phyloP scores from a whole-genome alignment of 2,329 filamentous ascomycete species.

The Alternaria viburni region DNA sequence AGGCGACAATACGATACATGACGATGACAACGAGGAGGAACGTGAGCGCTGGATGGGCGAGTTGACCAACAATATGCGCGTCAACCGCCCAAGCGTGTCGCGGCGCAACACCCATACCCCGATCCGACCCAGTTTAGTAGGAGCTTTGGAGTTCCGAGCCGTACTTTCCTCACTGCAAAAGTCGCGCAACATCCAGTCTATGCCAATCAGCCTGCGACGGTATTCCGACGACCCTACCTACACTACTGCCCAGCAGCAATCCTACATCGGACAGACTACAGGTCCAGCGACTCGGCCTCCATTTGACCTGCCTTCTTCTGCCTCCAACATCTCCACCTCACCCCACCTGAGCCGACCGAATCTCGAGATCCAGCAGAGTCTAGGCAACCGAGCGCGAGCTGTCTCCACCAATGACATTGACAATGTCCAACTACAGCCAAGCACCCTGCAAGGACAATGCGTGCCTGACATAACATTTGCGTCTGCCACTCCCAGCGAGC shows the following conservation, averaged over 20 bases:
- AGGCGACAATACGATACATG: constrained; percentile 65
- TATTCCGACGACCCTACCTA: constrained; percentile 69
- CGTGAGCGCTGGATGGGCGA: constrained; percentile 73
- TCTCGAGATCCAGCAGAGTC: constrained; percentile 36
- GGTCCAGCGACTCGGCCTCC: constrained; percentile 53
- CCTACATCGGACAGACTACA: constrained; percentile 56
- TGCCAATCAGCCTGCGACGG: constrained; percentile 71
- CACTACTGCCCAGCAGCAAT: constrained; percentile 54
- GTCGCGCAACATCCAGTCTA: constrained; percentile 75
- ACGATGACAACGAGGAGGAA: constrained; percentile 66
- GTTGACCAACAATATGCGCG: constrained; percentile 90
- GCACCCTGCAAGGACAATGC: constrained; percentile 29
- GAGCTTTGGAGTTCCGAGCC: constrained; percentile 90
- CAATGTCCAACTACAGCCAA: constrained; percentile 53
- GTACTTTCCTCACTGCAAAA: constrained; percentile 86
- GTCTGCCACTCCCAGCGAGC: constrained; percentile 42
- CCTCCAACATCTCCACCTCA: constrained; percentile 25
- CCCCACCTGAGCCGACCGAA: constrained; percentile 33
- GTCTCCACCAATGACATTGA: constrained; percentile 66
- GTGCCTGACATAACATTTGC: constrained; percentile 47
- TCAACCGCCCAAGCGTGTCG: constrained; percentile 71
- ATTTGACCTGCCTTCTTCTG: constrained; percentile 35
- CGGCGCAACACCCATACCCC: constrained; percentile 78
- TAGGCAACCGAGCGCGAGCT: constrained; percentile 54
- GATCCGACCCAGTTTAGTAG: constrained; percentile 90